Evolutionary conservation across 225 moss, liverwort and hornwort genomes (phyloP).

Genomic region (Antitrichia curtipendula): DNA sequence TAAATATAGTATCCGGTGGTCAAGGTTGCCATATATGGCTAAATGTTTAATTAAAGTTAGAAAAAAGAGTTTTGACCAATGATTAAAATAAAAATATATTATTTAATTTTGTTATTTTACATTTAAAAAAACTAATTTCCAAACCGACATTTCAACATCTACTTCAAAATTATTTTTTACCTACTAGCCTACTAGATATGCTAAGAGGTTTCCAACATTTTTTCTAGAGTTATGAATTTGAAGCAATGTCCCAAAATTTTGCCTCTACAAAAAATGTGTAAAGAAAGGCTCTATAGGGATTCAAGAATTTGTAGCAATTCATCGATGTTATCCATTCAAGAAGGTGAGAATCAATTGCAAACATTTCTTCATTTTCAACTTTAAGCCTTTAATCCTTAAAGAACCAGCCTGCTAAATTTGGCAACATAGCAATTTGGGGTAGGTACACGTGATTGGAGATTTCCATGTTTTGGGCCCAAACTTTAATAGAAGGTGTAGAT

Average conservation of each 20-base stretch:
- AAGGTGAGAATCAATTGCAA: not conserved
- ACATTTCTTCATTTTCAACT: not conserved
- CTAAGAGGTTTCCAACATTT: not conserved
- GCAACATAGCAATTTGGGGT: too few species aligned
- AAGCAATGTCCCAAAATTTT: not conserved
- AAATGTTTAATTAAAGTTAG: not conserved
- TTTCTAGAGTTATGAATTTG: accelerated
- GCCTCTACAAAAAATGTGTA: accelerated
- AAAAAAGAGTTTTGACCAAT: not conserved
- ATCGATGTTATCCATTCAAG: not conserved
- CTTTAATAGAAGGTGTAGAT: too few species aligned
- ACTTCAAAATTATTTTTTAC: not conserved
- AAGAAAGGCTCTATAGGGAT: too few species aligned
- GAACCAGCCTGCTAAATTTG: too few species aligned
- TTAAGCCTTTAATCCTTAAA: too few species aligned
- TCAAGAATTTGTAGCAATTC: too few species aligned
- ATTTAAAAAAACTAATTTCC: not conserved
- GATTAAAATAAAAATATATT: not conserved
- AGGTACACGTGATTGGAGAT: too few species aligned
- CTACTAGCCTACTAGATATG: accelerated
- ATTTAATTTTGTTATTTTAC: accelerated
- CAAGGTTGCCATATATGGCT: not conserved
- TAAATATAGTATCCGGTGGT: accelerated
- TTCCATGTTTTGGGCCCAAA: too few species aligned
- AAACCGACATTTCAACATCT: not conserved